phyloP scores from a whole-genome alignment of 2,329 filamentous ascomycete genomes.

The Stachybotrys chlorohalonatus region DNA sequence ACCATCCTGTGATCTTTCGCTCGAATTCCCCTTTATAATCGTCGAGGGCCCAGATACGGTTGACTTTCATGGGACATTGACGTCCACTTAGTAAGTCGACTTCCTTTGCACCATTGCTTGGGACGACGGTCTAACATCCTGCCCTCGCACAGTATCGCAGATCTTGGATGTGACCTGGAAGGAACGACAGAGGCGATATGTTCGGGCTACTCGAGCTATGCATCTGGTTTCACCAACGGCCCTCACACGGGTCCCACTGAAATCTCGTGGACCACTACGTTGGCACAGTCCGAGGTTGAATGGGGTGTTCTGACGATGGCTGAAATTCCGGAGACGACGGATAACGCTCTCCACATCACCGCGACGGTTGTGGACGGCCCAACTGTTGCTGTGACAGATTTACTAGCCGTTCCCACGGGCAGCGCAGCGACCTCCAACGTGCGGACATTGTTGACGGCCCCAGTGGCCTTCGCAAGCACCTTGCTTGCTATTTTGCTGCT shows the following conservation, averaged over 20 bases:
- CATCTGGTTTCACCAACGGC: conserved; percentile 27
- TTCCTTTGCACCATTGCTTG: neutral
- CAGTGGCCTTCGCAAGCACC: neutral
- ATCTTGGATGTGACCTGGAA: conserved; percentile 32
- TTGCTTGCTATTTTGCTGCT: neutral
- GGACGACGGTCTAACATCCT: neutral
- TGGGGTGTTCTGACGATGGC: conserved; percentile 37
- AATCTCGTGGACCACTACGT: conserved; percentile 34
- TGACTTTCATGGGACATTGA: conserved; percentile 31
- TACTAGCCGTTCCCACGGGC: neutral
- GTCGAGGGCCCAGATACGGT: conserved; percentile 36
- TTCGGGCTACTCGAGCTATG: conserved; percentile 37
- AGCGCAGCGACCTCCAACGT: neutral
- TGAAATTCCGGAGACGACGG: conserved; percentile 22
- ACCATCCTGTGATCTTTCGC: conserved; percentile 31
- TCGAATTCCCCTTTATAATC: conserved; percentile 37
- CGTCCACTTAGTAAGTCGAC: conserved; percentile 30
- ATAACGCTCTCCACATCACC: conserved; percentile 14
- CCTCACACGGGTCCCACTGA: conserved; percentile 32
- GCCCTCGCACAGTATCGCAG: conserved; percentile 26
- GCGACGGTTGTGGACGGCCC: conserved; percentile 4
- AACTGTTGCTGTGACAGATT: neutral
- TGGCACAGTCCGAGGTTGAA: conserved; percentile 28
- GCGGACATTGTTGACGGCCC: neutral
- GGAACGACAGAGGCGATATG: conserved; percentile 36